These are phyloP conservation scores for Pisolithus albus DNA, from an alignment of 768 basidiomycete genomes.

Conservation along the genomic window DNA sequence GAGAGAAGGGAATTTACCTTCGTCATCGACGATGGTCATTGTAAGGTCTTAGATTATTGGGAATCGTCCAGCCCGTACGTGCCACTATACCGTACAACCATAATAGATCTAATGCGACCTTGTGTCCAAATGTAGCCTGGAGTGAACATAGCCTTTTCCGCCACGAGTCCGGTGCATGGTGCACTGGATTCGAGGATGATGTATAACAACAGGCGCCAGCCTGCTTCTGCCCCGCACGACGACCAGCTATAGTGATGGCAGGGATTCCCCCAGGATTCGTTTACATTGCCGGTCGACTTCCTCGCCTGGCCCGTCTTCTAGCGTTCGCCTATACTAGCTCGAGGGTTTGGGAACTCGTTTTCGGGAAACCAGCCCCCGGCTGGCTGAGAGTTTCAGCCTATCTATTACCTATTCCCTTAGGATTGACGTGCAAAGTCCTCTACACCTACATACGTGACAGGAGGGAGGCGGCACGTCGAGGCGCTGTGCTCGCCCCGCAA, in stretches of 20 bases:
- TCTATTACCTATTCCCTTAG: constrained; percentile 20
- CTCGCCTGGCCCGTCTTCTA: constrained; percentile 15
- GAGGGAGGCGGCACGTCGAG: constrained; percentile 12
- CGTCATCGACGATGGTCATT: too few species aligned
- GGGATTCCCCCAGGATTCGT: constrained; percentile 29
- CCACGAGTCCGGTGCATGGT: too few species aligned
- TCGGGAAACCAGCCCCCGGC: constrained; percentile 3
- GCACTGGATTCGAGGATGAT: too few species aligned
- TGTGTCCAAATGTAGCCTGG: too few species aligned
- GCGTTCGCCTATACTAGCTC: constrained; percentile 11
- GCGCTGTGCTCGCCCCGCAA: constrained; percentile 22
- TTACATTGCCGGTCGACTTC: constrained; percentile 21
- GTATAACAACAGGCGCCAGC: background rate
- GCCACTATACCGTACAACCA: too few species aligned
- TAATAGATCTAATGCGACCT: too few species aligned
- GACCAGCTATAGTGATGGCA: constrained; percentile 8
- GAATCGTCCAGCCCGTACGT: too few species aligned
- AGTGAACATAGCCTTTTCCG: too few species aligned
- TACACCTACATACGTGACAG: constrained; percentile 42
- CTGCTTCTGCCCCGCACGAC: too few species aligned
- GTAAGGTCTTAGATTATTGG: too few species aligned
- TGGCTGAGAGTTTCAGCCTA: constrained; percentile 14
- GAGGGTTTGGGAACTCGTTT: constrained; percentile 7
- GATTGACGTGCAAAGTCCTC: constrained; percentile 15
- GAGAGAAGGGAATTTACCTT: too few species aligned